Conservation (phyloP, 306 rosid species). For the Cucumis cinereus region DNA sequence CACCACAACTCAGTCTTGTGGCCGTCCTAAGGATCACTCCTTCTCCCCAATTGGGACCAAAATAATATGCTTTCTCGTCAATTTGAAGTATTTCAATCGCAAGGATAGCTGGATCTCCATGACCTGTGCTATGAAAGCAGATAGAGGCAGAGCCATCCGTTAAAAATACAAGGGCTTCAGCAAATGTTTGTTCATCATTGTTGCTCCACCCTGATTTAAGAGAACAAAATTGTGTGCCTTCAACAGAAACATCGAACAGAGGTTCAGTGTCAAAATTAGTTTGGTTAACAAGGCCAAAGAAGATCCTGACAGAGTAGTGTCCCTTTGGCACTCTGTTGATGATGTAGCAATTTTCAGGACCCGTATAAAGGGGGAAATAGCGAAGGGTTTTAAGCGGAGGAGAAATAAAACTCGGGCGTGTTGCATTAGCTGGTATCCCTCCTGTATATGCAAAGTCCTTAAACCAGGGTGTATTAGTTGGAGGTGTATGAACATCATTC, state of each 20-base stretch:
- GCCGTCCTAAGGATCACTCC: slow-evolving; percentile 65
- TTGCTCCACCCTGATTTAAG: slow-evolving; percentile 82
- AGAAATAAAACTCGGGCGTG: slow-evolving; percentile 40
- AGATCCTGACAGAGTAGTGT: slow-evolving; percentile 70
- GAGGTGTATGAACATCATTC: slow-evolving; percentile 44
- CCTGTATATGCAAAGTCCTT: slow-evolving; percentile 92
- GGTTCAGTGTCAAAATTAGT: slow-evolving; percentile 52
- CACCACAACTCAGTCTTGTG: slow-evolving; percentile 68
- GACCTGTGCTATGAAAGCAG: slow-evolving; percentile 96
- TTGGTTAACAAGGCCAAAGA: slow-evolving; percentile 51
- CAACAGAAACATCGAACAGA: slow-evolving; percentile 70
- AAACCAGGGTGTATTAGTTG: slow-evolving; percentile 66
- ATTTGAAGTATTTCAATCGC: slow-evolving; percentile 89
- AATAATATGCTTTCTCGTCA: slow-evolving; percentile 50
- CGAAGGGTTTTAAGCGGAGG: slow-evolving; percentile 78
- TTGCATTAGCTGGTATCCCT: slow-evolving; percentile 72
- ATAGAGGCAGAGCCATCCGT: slow-evolving; percentile 54
- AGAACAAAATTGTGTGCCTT: slow-evolving; percentile 71
- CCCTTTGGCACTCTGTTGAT: slow-evolving; percentile 64
- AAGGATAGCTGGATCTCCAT: slow-evolving; percentile 97
- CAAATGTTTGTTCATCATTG: slow-evolving; percentile 61
- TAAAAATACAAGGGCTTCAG: slow-evolving; percentile 60
- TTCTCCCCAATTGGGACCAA: slow-evolving; percentile 37
- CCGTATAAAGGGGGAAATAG: slow-evolving; percentile 65
- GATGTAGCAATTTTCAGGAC: slow-evolving; percentile 84